phyloP scores from a whole-genome alignment of 2,329 filamentous ascomycete genomes.

The Cladobotryum mycophilum region DNA sequence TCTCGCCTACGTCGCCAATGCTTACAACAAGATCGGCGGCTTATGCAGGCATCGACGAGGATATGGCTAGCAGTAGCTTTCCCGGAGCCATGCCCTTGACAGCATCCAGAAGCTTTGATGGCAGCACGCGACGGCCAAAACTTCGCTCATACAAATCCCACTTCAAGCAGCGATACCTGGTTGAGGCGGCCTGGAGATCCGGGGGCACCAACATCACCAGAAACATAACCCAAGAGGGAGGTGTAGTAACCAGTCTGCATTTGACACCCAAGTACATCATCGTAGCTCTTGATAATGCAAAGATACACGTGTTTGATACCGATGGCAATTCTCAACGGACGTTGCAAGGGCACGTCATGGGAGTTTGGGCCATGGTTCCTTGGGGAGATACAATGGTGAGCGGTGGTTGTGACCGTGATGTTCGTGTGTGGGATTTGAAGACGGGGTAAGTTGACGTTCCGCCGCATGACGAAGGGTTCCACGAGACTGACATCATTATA shows the following conservation, averaged over 20 bases:
- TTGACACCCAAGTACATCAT: constrained; percentile 95
- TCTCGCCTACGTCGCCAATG: constrained; percentile 30
- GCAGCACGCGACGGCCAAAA: constrained; percentile 47
- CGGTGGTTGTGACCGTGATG: constrained; percentile 92
- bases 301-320: constrained; percentile 96
- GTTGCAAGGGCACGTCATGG: constrained; percentile 94
- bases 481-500: constrained; percentile 30
- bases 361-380: constrained; percentile 98
- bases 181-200: constrained; percentile 93
- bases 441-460: constrained; percentile 61
- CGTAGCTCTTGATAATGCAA: constrained; percentile 93
- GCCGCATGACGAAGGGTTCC: no score
- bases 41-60: constrained; percentile 28
- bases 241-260: constrained; percentile 92
- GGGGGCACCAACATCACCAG: constrained; percentile 77
- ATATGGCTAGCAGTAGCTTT: constrained; percentile 36
- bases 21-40: constrained; percentile 25
- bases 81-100: constrained; percentile 36
- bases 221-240: constrained; percentile 93
- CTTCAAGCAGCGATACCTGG: constrained; percentile 95
- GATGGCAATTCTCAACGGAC: constrained; percentile 84
- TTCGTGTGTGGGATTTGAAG: constrained; percentile 92
- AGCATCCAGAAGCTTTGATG: constrained; percentile 51
- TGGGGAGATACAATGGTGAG: constrained; percentile 95
- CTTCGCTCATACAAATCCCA: constrained; percentile 87